These are phyloP conservation scores for Amanita molliuscula DNA, from an alignment of 768 basidiomycete species.

Conservation along the genomic window DNA sequence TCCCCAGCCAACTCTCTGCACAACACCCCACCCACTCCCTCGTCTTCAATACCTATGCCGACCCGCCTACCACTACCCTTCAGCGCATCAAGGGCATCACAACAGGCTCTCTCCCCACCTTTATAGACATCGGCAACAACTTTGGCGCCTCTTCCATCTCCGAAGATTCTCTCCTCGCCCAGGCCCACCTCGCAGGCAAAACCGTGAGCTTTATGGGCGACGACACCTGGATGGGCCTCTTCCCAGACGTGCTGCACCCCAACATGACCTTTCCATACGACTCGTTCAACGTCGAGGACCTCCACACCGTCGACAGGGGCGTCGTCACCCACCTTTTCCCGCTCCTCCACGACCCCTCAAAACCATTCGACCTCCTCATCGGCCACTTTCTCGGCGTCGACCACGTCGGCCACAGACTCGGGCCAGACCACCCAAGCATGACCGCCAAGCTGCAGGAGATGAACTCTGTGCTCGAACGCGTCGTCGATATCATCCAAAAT, in stretches of 20 bases:
- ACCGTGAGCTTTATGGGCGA: conserved; percentile 85
- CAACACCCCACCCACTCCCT: conserved; percentile 63
- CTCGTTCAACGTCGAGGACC: conserved; percentile 97
- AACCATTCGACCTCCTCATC: conserved; percentile 77
- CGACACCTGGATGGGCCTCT: conserved; percentile 92
- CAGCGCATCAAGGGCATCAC: conserved; percentile 94
- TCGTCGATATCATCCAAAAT: conserved; percentile 69
- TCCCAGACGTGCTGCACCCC: conserved; percentile 61
- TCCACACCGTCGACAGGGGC: conserved; percentile 91
- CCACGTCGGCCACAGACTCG: conserved; percentile 91
- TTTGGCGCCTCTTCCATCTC: conserved; percentile 80
- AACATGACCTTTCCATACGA: conserved; percentile 82
- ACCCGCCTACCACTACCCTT: conserved; percentile 91
- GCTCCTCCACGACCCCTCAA: conserved; percentile 41
- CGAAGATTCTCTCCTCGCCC: conserved; percentile 84
- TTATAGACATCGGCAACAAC: conserved; percentile 88
- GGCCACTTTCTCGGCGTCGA: conserved; percentile 95
- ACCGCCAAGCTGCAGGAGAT: conserved; percentile 78
- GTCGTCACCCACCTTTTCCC: conserved; percentile 81
- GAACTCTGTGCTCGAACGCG: conserved; percentile 64
- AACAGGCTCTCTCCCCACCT: conserved; percentile 91
- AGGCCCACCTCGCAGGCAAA: conserved; percentile 49
- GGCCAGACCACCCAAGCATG: conserved; percentile 84
- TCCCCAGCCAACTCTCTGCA: conserved; percentile 65
- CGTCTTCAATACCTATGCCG: conserved; percentile 82